Evolutionary conservation across 768 basidiomycete genomes (phyloP), one percentile per base, ranked within the genome.

Genomic region (Naganishia friedmannii): DNA sequence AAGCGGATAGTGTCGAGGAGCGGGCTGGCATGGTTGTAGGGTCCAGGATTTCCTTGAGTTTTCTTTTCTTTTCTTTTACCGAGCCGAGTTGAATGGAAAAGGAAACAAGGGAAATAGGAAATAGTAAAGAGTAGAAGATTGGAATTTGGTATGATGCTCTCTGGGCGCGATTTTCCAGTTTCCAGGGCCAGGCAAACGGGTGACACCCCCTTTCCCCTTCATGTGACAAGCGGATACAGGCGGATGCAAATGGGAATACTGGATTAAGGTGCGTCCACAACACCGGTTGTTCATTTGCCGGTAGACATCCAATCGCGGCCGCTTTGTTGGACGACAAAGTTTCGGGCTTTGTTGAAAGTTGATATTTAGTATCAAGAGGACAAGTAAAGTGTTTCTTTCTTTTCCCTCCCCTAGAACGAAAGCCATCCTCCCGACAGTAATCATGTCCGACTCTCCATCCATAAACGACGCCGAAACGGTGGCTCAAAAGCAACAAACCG

Each of bases 401-500:
- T n/a, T n/a, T n/a, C n/a, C n/a, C n/a, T n/a, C n/a, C n/a, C n/a
- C n/a, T n/a, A n/a, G n/a, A n/a, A n/a, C n/a, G n/a, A n/a, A n/a
- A n/a, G n/a, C n/a, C n/a, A n/a, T n/a, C n/a, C n/a, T n/a, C 34
- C 34, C 34, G 34, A 12, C 34, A 37, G 34, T 37, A 51, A 65
- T n/a, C 69, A 70, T 70, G 69, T 65, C 69, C 58, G 69, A 70
- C 69, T 51, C 69, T 21, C 53, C 29, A 17, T 53, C 58, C 46
- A 60, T 63, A 23, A 46, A 54, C 31, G 60, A 65, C 32, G 29
- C 15, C 8, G 51, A 53, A 54, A 51, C 53, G 42, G 54, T 45
- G 28, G 37, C 34, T 34, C 31, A 29, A 6, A 42, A 48, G 19
- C 78, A 78, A 69, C 75, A 75, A 46, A 80, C 79, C 4, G 74